These are phyloP conservation scores for Dacryopinax spathularia DNA, from an alignment of 768 basidiomycete species.

Conservation along the genomic window DNA sequence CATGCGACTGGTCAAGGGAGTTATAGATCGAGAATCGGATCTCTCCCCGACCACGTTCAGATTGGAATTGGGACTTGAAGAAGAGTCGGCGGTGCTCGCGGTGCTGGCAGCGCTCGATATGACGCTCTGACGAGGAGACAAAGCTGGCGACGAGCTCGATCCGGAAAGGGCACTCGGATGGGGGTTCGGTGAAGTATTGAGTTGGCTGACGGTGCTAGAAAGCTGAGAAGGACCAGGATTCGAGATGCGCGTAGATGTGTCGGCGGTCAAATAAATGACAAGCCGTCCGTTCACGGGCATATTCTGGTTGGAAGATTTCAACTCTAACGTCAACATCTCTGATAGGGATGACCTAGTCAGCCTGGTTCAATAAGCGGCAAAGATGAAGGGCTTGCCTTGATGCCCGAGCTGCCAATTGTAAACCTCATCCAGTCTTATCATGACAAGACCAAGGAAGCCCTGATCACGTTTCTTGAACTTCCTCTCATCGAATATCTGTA, in stretches of 20 bases:
- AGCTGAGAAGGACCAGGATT: conserved; percentile 15
- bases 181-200: background rate
- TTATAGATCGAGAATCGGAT: background rate
- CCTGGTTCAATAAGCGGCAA: background rate
- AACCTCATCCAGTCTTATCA: conserved; percentile 30
- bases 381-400: conserved; percentile 22
- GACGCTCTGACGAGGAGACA: background rate
- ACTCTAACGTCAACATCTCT: conserved; percentile 63
- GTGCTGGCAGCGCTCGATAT: background rate
- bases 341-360: conserved; percentile 1
- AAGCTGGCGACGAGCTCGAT: too few species aligned
- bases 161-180: background rate
- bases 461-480: conserved; percentile 82
- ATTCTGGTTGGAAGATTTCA: conserved; percentile 57
- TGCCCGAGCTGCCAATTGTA: conserved; percentile 28
- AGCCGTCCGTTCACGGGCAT: conserved; percentile 73
- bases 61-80: too few species aligned
- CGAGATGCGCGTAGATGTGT: conserved; percentile 23
- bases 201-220: background rate
- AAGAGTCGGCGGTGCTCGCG: background rate
- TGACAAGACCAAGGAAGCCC: conserved; percentile 41
- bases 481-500: conserved; percentile 82
- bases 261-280: conserved; percentile 42
- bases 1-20: background rate
- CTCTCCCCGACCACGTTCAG: background rate